Evolutionary conservation across 1,139 yeast species (phyloP), one percentile per base, ranked within the genome.

Genomic region (Hemisphaericaspora lyxosophila): DNA sequence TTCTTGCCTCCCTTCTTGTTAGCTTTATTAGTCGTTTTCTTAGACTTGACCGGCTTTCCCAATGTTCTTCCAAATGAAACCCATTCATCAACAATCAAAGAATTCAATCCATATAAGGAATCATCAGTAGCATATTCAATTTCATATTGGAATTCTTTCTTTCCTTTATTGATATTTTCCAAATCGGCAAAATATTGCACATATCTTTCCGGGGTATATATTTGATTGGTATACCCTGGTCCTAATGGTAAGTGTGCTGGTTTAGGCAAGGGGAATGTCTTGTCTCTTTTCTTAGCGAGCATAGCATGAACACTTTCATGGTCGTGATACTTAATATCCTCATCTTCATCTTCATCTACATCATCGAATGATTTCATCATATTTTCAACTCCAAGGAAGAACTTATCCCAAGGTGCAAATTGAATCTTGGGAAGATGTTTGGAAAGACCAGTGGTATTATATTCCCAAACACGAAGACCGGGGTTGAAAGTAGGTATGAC

Each of bases 401-500:
- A 80, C 5, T 55, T 53, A 41, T 67, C 70, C 90, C 89, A 83
- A 7, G 80, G 66, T 29, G 61, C 62, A 40, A 49, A 49, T 25
- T 43, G 51, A 34, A 30, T 44, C 36, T 29, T 42, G 25, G 45
- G 41, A 40, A 53, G 32, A 41, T 40, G 35, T 13, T 54, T 49
- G 5, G 58, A 65, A 32, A 82, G 52, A 1, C 70, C 82, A 0
- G 87, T 75, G 33, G 76, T 75, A 54, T 87, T 86, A 55, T 87
- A 87, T 55, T 87, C 95, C 92, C 94, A 87, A 1, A 87, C 82
- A 45, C 95, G 67, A 41, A 87, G 56, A 2, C 90, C 87, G 3
- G 96, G 90, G 49, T 85, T 85, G 60, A 82, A 87, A 0, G 95
- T 87, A 2, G 96, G 95, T 5, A 87, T 78, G n/a, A 87, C 78